phyloP scores from a whole-genome alignment of 2,329 filamentous ascomycete species.

The Cadophora sp. region DNA sequence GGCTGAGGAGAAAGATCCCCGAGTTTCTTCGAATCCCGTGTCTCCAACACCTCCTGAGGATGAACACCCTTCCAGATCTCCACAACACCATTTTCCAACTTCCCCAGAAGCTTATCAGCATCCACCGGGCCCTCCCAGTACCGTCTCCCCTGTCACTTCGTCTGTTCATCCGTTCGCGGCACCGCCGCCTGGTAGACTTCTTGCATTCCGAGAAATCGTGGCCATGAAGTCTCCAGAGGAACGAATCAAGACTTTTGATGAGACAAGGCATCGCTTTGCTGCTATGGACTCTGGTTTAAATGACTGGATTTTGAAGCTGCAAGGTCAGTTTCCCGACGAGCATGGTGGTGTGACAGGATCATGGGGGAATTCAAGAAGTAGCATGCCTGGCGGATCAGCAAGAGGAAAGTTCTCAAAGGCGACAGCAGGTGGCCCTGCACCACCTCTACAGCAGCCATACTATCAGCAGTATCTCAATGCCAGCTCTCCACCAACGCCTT shows the following conservation, averaged over 20 bases:
- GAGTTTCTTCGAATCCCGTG: conserved; percentile 45
- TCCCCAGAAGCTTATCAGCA: conserved; percentile 22
- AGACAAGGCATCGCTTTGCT: conserved; percentile 74
- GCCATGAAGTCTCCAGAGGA: conserved; percentile 69
- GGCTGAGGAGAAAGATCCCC: conserved; percentile 53
- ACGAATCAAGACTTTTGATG: conserved; percentile 76
- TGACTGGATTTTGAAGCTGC: conserved; percentile 59
- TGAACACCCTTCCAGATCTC: conserved; percentile 47
- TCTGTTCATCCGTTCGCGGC: conserved; percentile 22
- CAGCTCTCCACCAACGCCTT: conserved; percentile 45
- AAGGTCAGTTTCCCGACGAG: conserved; percentile 57
- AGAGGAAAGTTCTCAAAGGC: conserved; percentile 37
- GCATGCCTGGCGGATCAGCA: conserved; percentile 27
- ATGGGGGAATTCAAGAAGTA: conserved; percentile 29
- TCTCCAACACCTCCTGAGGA: conserved; percentile 49
- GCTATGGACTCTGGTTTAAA: conserved; percentile 76
- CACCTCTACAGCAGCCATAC: conserved; percentile 53
- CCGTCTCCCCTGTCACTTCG: conserved; percentile 29
- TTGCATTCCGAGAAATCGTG: conserved; percentile 76
- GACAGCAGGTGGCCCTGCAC: conserved; percentile 22
- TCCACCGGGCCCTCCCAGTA: conserved; percentile 22
- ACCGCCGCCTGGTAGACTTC: conserved; percentile 26
- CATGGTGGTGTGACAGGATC: conserved; percentile 48
- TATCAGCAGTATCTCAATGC: conserved; percentile 63
- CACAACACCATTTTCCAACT: conserved; percentile 31